These are phyloP conservation scores for Ophiosphaerella korrae DNA, from an alignment of 2,329 filamentous ascomycete species.

Conservation along the genomic window DNA sequence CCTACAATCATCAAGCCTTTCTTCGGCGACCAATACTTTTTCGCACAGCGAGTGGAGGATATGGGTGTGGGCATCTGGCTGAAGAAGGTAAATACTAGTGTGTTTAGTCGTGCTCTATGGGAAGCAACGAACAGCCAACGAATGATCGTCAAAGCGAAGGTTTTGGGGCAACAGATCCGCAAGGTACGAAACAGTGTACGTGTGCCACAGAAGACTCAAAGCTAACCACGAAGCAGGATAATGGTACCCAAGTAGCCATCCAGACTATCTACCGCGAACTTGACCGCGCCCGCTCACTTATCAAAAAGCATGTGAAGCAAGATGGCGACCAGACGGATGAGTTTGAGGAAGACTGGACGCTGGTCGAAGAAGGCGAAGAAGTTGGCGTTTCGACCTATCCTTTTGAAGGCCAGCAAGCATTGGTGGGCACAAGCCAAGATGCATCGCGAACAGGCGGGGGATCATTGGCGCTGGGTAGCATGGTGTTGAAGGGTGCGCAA, in stretches of 20 bases:
- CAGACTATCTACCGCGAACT: slow-evolving; percentile 93
- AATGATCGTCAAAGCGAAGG: slow-evolving; percentile 85
- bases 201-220: slow-evolving; percentile 11
- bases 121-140: slow-evolving; percentile 86
- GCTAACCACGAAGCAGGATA: slow-evolving; percentile 64
- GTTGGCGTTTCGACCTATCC: slow-evolving; percentile 20
- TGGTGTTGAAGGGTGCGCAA: slow-evolving; percentile 34
- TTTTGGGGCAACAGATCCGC: slow-evolving; percentile 85
- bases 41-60: slow-evolving; percentile 86
- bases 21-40: slow-evolving; percentile 98
- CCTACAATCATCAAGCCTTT: slow-evolving; percentile 96
- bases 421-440: slow-evolving; percentile 30
- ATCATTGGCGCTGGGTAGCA: slow-evolving; percentile 36
- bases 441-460: slow-evolving; percentile 25
- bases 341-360: slow-evolving; percentile 88
- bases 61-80: slow-evolving; percentile 89
- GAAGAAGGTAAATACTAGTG: slow-evolving; percentile 84
- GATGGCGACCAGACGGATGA: slow-evolving; percentile 57
- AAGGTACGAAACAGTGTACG: slow-evolving; percentile 64
- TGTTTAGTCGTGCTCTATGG: slow-evolving; percentile 87
- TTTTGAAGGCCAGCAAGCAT: slow-evolving; percentile 27
- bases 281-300: slow-evolving; percentile 85
- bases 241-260: slow-evolving; percentile 87
- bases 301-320: slow-evolving; percentile 62
- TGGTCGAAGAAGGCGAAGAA: slow-evolving; percentile 69